Conservation (phyloP, 2,329 filamentous ascomycete genomes). For the Penicillium hesseltinei region DNA sequence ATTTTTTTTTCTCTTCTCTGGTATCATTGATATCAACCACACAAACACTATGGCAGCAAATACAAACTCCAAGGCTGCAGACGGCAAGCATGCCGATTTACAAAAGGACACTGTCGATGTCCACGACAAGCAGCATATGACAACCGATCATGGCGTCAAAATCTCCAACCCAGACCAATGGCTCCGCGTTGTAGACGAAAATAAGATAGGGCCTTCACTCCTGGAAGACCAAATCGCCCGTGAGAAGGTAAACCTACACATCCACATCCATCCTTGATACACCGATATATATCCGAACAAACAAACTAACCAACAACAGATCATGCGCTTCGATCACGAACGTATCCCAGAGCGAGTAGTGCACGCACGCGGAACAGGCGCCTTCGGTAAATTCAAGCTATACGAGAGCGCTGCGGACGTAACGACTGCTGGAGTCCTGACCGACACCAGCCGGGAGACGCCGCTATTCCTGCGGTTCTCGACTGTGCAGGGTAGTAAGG, state of each 20-base stretch:
- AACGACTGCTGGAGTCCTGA: slow-evolving; percentile 63
- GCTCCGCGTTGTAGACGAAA: slow-evolving; percentile 63
- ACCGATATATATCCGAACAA: background rate
- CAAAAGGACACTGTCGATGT: slow-evolving; percentile 58
- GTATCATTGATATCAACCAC: background rate
- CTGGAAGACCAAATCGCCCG: slow-evolving; percentile 70
- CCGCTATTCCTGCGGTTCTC: slow-evolving; percentile 71
- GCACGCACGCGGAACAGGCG: slow-evolving; percentile 63
- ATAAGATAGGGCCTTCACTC: slow-evolving; percentile 64
- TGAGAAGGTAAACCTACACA: slow-evolving; percentile 63
- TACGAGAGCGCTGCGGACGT: slow-evolving; percentile 63
- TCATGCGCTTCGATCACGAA: slow-evolving; percentile 70
- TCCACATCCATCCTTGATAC: too few relatives aligned
- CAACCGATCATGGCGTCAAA: slow-evolving; percentile 74
- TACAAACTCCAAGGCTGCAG: slow-evolving; percentile 7
- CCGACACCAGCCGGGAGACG: slow-evolving; percentile 65
- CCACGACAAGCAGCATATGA: slow-evolving; percentile 60
- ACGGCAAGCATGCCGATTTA: slow-evolving; percentile 61
- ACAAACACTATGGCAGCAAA: slow-evolving; percentile 15
- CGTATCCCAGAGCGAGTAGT: slow-evolving; percentile 68
- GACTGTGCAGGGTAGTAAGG: slow-evolving; percentile 71
- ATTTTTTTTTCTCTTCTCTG: background rate
- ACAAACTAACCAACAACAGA: slow-evolving; percentile 27
- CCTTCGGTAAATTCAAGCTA: slow-evolving; percentile 66
- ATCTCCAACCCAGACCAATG: slow-evolving; percentile 73